Base-by-base conservation (phyloP, 371 early-diverging fungal genomes). In the Paramicrosporidium saccamoebae region DNA sequence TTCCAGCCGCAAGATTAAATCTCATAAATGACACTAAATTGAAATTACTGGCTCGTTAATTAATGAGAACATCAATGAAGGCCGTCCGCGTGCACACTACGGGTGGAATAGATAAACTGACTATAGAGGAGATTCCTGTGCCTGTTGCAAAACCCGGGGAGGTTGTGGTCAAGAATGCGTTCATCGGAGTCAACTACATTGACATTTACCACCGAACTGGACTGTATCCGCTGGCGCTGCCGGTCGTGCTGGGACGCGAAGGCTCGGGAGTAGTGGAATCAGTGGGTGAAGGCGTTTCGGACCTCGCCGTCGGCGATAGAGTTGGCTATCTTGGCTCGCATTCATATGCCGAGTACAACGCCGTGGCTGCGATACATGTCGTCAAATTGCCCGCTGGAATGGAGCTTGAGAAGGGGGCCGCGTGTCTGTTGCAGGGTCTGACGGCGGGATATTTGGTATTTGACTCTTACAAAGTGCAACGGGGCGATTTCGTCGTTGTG, bases 141-240 rank as follows among this genome's bases (percentile, higher is more conserved):
- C 58, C 60, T 1, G 33, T 44, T 20, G 44, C 55, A 0, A 29
- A 29, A 1, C 29, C 35, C 12, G 53, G 55, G 19, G 42, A 58
- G 12, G 36, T 82, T 7, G 42, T 82, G 9, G 58, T 86, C 29
- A 57, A 60, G 33, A 82, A 79, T 41, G 50, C 48, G 4, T 55
- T 44, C 24, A 49, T 58, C 6, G 90, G 86, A 5, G 54, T 88
- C 26, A 88, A 84, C 45, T 79, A 52, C 24, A 79, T 88, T 27
- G 90, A 88, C 37, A 84, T 71, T 0, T 81, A 82, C 38, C 77
- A 68, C 28, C 64, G 90, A 26, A 41, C 53, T 6, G 90, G 90
- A 12, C 47, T 74, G 6, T 82, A 81, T 33, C 52, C 52, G 10
- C 37, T 62, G 4, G 27, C 48, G 2, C 30, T 68, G 1, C 81